Evolutionary conservation across 2,329 filamentous ascomycete genomes (phyloP).

Genomic region (Scedosporium minutisporum): DNA sequence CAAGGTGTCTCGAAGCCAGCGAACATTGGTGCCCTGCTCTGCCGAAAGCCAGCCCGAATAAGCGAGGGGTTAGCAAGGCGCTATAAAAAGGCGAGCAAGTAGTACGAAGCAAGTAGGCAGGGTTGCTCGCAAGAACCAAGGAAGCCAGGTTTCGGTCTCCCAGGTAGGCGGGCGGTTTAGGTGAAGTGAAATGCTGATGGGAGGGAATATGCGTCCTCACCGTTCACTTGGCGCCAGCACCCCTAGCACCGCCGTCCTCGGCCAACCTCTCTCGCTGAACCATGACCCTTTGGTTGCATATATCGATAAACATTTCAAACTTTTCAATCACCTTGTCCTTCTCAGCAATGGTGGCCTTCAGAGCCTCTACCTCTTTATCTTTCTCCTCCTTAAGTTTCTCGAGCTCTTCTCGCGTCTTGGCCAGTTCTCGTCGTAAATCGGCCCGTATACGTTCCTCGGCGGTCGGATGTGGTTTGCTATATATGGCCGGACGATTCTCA

Average conservation of each 20-base stretch:
- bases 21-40: too few relatives aligned
- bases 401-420: conserved; percentile 46
- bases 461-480: conserved; percentile 55
- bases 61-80: too few relatives aligned
- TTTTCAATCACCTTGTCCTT: conserved; percentile 53
- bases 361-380: conserved; percentile 46
- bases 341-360: conserved; percentile 51
- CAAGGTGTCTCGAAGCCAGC: too few relatives aligned
- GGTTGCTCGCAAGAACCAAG: background rate
- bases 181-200: background rate
- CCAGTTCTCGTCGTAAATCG: conserved; percentile 51
- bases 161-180: background rate
- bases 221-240: background rate
- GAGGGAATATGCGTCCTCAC: background rate
- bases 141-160: background rate
- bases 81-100: too few relatives aligned
- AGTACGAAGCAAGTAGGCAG: too few relatives aligned
- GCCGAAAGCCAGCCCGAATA: too few relatives aligned
- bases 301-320: conserved; percentile 62
- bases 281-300: conserved; percentile 58
- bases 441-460: conserved; percentile 55
- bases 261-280: conserved; percentile 46
- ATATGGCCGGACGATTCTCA: conserved; percentile 53
- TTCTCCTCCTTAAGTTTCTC: conserved; percentile 45
- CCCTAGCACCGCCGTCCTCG: conserved; percentile 10